These are phyloP conservation scores for Avena sativa DNA, from an alignment of 176 grass and related monocot genomes.

Conservation along the genomic window DNA sequence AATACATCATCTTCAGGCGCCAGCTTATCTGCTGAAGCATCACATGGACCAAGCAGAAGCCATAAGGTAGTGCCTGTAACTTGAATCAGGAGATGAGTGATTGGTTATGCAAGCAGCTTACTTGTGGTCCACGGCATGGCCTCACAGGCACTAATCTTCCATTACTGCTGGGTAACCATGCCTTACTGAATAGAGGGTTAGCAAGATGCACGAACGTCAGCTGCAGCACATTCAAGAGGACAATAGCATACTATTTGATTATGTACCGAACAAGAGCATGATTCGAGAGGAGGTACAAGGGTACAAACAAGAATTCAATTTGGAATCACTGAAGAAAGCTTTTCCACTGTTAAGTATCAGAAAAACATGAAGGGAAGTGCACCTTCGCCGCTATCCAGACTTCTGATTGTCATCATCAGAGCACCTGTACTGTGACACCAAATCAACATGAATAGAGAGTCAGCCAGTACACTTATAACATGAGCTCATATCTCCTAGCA, in stretches of 20 bases:
- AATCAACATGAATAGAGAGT: neutral
- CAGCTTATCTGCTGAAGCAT: conserved; percentile 2
- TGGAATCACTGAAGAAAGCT: neutral
- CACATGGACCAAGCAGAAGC: neutral
- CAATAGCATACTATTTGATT: neutral
- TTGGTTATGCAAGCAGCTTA: neutral
- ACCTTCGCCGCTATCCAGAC: neutral
- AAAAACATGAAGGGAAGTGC: neutral
- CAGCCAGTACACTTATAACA: neutral
- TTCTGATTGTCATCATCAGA: conserved; percentile 29
- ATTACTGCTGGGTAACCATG: conserved; percentile 2
- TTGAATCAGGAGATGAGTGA: conserved; percentile 9
- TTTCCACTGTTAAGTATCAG: neutral
- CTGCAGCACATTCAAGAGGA: conserved; percentile 9
- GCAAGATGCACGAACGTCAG: neutral
- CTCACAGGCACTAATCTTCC: neutral
- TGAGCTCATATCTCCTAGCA: neutral
- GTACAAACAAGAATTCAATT: neutral
- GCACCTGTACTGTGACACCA: neutral
- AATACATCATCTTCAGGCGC: neutral
- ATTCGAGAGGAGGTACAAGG: neutral
- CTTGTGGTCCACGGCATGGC: neutral
- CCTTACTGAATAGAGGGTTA: neutral
- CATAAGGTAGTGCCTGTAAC: conserved; percentile 7
- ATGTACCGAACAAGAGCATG: neutral